Evolutionary conservation across 192 early-diverging fungal species (phyloP).

Genomic region (Coemansia sp.): DNA sequence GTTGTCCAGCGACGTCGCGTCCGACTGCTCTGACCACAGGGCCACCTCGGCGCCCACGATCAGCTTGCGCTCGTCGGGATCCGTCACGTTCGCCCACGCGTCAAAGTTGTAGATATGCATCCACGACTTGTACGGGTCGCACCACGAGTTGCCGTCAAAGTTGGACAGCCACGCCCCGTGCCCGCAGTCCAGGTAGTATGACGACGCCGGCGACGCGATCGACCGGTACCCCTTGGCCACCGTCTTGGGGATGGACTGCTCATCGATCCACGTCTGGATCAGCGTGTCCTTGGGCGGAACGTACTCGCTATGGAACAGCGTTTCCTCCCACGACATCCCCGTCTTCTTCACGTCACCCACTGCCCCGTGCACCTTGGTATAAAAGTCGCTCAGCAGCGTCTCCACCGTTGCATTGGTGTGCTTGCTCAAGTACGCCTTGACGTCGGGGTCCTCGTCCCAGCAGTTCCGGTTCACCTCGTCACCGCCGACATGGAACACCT

Average conservation of each 20-base stretch:
- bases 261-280: slow-evolving; percentile 68
- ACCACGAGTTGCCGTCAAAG: slow-evolving; percentile 64
- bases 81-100: slow-evolving; percentile 53
- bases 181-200: slow-evolving; percentile 74
- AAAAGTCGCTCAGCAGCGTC: slow-evolving; percentile 46
- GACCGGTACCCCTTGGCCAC: slow-evolving; percentile 61
- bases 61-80: slow-evolving; percentile 47
- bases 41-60: slow-evolving; percentile 66
- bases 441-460: slow-evolving; percentile 53
- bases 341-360: slow-evolving; percentile 49
- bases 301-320: slow-evolving; percentile 53
- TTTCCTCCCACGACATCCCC: slow-evolving; percentile 78
- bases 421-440: slow-evolving; percentile 30
- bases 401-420: slow-evolving; percentile 29
- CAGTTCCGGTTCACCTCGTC: slow-evolving; percentile 74
- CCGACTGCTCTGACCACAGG: slow-evolving; percentile 67
- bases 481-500: slow-evolving; percentile 66
- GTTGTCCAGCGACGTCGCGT: slow-evolving; percentile 52
- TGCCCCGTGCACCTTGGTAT: slow-evolving; percentile 51
- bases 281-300: slow-evolving; percentile 57
- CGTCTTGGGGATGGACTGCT: slow-evolving; percentile 50
- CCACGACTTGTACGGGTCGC: slow-evolving; percentile 70
- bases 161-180: slow-evolving; percentile 69
- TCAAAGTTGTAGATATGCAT: slow-evolving; percentile 66
- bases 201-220: slow-evolving; percentile 56